Base-by-base conservation (phyloP, 2,329 filamentous ascomycete species). In the Davidsoniella australis region DNA sequence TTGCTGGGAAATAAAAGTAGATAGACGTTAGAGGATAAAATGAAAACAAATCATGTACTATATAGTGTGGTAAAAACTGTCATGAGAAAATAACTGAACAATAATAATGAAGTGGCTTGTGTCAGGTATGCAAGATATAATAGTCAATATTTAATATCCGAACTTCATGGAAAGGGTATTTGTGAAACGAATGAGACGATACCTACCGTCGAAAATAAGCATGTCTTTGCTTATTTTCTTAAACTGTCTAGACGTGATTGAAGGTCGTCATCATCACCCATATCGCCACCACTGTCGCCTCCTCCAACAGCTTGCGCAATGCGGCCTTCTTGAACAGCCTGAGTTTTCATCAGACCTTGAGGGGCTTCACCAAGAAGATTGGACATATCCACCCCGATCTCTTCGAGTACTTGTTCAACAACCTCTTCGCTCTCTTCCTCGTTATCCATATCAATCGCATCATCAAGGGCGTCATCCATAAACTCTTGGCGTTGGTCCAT, bases 401-500 rank as follows among this genome's bases (percentile, higher is more conserved):
- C 91, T 61, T 96, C 91, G 59, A 98, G 66, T 4, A 98, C 85
- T 65, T 95, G 87, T 59, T 94, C 93, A 33, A 98, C 87, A 10
- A 96, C 85, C 62, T 98, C 91, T 58, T 98, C 91, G 33, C 88
- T 85, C 63, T 96, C 91, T 58, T 94, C 91, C 60, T 98, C 91
- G 54, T 94, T 79, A 14, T 76, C 78, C 37, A 94, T 71, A 20
- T 93, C 91, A 58, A 91, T 95, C 45, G 89, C 88, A 63, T 98
- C 91, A 62, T 98, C 91, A 53, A 98, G 91, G 17, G 87, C 89
- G 64, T 96, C 91, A 61, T 96, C 89, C 91, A 98, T 96, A 85
- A 98, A 95, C 65, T 96, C 91, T 64, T 96, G 88, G 55, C 91
- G 77, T 66, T 96, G 87, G 58, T 98, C 91, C 91, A 98, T 98